Base-by-base conservation (phyloP, 768 basidiomycete species). In the Tulasnella sp. region DNA sequence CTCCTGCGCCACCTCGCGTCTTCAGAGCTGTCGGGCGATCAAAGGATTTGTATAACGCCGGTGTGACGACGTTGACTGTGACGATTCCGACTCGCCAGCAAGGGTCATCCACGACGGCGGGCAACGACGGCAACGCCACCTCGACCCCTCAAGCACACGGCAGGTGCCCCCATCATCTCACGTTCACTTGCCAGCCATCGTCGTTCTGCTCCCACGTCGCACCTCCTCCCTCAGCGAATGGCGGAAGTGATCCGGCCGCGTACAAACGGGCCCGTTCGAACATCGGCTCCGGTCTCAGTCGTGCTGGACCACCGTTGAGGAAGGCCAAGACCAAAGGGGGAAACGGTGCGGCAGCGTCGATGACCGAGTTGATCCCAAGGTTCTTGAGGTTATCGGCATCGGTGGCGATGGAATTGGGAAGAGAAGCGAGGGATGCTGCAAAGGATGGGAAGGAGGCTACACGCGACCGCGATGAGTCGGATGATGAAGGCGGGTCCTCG, bases 331-430 rank as follows among this genome's bases (percentile, higher is more conserved):
- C 27, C 45, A 42, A 30, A 30, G 34, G 25, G 25, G 45, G 49
- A 24, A 27, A 29, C 51, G 49, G 43, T 49, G 59, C n/a, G 22
- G 49, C 31, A 38, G 27, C 58, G 19, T 24, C 64, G 3, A 50
- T 68, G 42, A 63, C 66, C 25, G 62, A 63, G 17, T 59, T 70
- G 38, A 27, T 70, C 0, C 67, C 69, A 29, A 74, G 84, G 29
- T 92, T 91, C 66, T 70, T 92, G 60, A 76, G 83, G 53, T 73
- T 92, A 27, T 87, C 84, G 15, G 89, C 89, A 29, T 73, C 88
- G 49, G 82, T 88, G 7, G 85, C 87, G 48, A 80, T 78, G 61
- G 88, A 90, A 69, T 74, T 90, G 24, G 86, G 84, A 17, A 74
- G 80, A 48, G 87, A 90, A 70, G 78, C 80, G 19, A 73, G 77